These are phyloP conservation scores for Botrytis cinerea DNA, from an alignment of 2,329 filamentous ascomycete genomes.

Conservation along the genomic window DNA sequence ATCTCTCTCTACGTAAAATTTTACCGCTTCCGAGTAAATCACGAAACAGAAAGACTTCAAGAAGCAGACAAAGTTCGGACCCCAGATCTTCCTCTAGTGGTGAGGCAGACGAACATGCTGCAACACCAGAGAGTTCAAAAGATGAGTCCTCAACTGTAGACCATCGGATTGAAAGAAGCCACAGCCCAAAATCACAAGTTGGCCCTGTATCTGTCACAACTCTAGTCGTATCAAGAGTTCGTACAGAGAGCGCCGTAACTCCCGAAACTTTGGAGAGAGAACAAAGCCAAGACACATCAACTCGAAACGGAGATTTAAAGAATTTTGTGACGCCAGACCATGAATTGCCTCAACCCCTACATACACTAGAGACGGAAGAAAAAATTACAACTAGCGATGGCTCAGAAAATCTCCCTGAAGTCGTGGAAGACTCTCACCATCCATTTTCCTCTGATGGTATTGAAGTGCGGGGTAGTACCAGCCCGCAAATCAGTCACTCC, in stretches of 20 bases:
- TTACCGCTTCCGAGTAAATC: background rate
- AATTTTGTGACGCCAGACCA: background rate
- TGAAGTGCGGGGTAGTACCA: background rate
- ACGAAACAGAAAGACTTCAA: background rate
- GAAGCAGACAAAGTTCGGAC: background rate
- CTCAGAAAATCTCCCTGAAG: background rate
- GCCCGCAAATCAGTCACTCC: background rate
- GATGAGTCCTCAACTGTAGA: background rate
- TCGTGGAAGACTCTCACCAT: background rate
- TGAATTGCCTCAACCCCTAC: background rate
- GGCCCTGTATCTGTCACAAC: background rate
- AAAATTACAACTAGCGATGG: background rate
- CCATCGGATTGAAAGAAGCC: background rate
- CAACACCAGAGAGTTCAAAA: background rate
- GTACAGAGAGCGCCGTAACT: background rate
- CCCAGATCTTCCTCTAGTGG: background rate
- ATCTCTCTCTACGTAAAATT: background rate
- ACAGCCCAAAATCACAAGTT: background rate
- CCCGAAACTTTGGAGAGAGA: background rate
- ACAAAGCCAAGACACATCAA: background rate
- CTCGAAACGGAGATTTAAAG: background rate
- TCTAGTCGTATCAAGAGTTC: background rate
- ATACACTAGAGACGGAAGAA: background rate
- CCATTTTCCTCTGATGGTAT: background rate
- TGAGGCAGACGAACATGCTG: background rate